Conservation (phyloP, 2,329 filamentous ascomycete genomes). For the Colletotrichum gloeosporioides region DNA sequence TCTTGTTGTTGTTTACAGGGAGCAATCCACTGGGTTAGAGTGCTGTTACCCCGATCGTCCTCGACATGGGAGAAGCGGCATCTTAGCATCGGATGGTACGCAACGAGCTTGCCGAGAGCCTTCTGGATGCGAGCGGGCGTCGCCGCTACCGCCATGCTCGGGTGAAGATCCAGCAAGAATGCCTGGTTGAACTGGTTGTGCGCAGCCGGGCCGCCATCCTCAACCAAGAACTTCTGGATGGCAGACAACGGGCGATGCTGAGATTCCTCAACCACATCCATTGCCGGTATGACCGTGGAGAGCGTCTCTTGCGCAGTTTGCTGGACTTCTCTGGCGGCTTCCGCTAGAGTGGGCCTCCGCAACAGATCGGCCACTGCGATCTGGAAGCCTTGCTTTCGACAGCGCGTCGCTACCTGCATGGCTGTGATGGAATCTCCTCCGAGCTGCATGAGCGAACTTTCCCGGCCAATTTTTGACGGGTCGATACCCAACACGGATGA, state of each 20-base stretch:
- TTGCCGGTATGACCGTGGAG: rapidly evolving
- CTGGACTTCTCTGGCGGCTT: background rate
- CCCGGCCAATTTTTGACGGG: background rate
- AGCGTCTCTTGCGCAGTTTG: background rate
- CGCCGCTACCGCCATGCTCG: background rate
- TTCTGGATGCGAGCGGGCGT: background rate
- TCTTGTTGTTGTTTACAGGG: rapidly evolving
- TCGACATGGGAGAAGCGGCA: background rate
- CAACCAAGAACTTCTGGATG: background rate
- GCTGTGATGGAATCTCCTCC: background rate
- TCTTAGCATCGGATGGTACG: background rate
- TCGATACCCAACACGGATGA: background rate
- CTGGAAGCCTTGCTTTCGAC: background rate
- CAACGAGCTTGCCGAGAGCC: background rate
- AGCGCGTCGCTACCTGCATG: background rate
- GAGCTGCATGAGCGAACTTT: background rate
- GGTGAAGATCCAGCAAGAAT: background rate
- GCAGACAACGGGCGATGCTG: background rate
- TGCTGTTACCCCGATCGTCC: background rate
- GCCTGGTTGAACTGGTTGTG: background rate
- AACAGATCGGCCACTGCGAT: background rate
- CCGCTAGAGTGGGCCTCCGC: background rate
- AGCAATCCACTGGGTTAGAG: background rate
- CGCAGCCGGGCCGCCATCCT: background rate
- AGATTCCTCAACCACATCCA: background rate